Evolutionary conservation across 345 rosid genomes (phyloP).

Genomic region (Zanthoxylum bungeanum): DNA sequence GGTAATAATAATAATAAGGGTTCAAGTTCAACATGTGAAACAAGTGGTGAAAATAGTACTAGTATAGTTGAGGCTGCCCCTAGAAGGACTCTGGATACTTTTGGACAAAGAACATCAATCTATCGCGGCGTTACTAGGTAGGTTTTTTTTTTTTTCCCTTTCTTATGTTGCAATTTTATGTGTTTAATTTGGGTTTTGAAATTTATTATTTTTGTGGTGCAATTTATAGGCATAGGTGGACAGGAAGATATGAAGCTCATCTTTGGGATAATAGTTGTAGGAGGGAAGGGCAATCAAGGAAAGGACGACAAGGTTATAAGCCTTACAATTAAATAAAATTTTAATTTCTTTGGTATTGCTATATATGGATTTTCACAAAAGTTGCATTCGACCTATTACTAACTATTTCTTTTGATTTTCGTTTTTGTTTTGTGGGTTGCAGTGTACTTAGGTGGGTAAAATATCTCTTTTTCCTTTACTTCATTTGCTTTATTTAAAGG

Average conservation of each 20-base stretch:
- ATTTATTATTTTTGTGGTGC: background rate
- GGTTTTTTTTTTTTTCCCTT: background rate
- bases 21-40: conserved; percentile 48
- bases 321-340: background rate
- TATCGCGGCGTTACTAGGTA: conserved; percentile 98
- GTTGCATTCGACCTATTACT: conserved; percentile 11
- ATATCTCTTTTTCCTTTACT: background rate
- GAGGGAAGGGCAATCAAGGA: conserved; percentile 98
- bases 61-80: conserved; percentile 64
- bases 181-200: background rate
- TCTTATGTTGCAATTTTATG: background rate
- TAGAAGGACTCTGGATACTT: conserved; percentile 83
- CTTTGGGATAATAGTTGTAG: conserved; percentile 99
- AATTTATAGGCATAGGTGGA: conserved; percentile 90
- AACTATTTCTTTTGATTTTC: conserved; percentile 19
- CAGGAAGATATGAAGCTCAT: conserved; percentile 99
- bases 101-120: conserved; percentile 95
- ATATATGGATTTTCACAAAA: background rate
- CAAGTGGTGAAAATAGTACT: conserved; percentile 56
- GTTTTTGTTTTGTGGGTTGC: conserved; percentile 25
- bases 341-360: background rate
- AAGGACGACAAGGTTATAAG: conserved; percentile 97
- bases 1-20: conserved; percentile 40
- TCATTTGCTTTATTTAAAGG: background rate
- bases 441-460: conserved; percentile 86